Evolutionary conservation across 768 basidiomycete species (phyloP).

Genomic region (Kwoniella bestiolae): DNA sequence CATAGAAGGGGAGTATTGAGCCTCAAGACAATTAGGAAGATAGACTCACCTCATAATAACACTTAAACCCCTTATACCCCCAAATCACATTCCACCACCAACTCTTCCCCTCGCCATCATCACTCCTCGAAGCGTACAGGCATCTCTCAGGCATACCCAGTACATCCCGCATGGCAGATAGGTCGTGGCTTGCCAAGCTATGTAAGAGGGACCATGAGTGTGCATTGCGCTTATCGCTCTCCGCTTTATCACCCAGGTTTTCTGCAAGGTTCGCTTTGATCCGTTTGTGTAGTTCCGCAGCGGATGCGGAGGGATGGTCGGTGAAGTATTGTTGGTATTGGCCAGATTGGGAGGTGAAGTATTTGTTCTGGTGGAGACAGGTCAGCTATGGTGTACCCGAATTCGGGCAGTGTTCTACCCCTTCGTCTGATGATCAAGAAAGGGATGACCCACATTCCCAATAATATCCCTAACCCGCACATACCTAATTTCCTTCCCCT

Average conservation of each 20-base stretch:
- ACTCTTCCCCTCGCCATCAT: constrained; percentile 4
- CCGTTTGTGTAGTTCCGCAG: constrained; percentile 13
- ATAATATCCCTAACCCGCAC: constrained; percentile 47
- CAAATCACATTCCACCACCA: constrained; percentile 37
- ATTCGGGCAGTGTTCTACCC: not conserved
- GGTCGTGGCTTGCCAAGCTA: constrained; percentile 44
- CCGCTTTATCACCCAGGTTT: constrained; percentile 30
- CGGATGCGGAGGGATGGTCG: constrained; percentile 32
- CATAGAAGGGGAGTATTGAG: no score
- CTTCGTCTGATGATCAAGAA: not conserved
- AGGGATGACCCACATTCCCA: constrained; percentile 34
- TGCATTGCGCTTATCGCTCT: constrained; percentile 12
- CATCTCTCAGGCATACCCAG: constrained; percentile 41
- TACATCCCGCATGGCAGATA: constrained; percentile 48
- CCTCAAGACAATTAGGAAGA: no score
- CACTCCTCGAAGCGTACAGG: constrained; percentile 21
- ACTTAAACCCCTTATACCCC: constrained; percentile 43
- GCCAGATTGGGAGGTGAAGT: constrained; percentile 47
- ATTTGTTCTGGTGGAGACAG: constrained; percentile 21
- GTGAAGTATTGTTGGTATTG: constrained; percentile 31
- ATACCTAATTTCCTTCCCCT: constrained; percentile 41
- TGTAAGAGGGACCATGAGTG: constrained; percentile 40
- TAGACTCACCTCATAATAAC: constrained; percentile 47
- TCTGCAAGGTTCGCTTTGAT: constrained; percentile 15
- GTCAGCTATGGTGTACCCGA: not conserved